Evolutionary conservation across 208 protist species (phyloP).

Genomic region (Trypanosoma caninum): DNA sequence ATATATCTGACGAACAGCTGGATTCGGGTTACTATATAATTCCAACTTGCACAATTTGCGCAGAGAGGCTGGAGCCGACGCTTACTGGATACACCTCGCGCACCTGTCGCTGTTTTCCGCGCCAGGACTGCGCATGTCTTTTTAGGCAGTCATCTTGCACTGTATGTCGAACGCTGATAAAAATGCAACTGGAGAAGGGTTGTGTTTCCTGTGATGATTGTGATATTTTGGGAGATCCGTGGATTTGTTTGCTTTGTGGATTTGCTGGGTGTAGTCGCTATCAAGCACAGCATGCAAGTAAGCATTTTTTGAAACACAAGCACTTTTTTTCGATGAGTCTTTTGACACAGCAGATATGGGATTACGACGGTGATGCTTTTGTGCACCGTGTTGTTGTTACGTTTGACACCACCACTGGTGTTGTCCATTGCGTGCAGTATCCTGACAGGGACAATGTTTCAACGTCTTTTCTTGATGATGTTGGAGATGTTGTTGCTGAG

Average conservation of each 20-base stretch:
- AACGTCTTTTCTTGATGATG: slow-evolving; percentile 6
- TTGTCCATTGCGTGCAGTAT: slow-evolving; percentile 63
- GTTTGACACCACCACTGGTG: slow-evolving; percentile 56
- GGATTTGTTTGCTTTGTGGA: slow-evolving; percentile 90
- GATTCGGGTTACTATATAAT: slow-evolving; percentile 63
- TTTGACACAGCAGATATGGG: slow-evolving; percentile 91
- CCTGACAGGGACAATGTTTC: slow-evolving; percentile 50
- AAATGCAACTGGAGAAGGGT: slow-evolving; percentile 19
- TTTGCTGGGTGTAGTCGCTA: slow-evolving; percentile 92
- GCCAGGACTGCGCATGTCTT: slow-evolving; percentile 29
- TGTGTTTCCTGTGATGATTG: slow-evolving; percentile 63
- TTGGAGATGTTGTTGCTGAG: slow-evolving; percentile 18
- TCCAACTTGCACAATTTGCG: slow-evolving; percentile 74
- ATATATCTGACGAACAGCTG: slow-evolving; percentile 3
- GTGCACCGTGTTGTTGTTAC: slow-evolving; percentile 79
- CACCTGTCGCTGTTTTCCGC: slow-evolving; percentile 41
- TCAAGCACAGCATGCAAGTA: slow-evolving; percentile 84
- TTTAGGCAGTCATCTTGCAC: slow-evolving; percentile 48
- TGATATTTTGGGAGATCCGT: slow-evolving; percentile 65
- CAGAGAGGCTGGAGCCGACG: slow-evolving; percentile 66
- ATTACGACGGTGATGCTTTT: slow-evolving; percentile 89
- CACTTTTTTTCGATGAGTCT: slow-evolving; percentile 91
- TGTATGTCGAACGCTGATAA: slow-evolving; percentile 50
- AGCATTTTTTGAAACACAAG: slow-evolving; percentile 52
- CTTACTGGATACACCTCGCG: slow-evolving; percentile 46